phyloP scores from a whole-genome alignment of 2,329 filamentous ascomycete genomes.

The Colletotrichum neosansevieriae region DNA sequence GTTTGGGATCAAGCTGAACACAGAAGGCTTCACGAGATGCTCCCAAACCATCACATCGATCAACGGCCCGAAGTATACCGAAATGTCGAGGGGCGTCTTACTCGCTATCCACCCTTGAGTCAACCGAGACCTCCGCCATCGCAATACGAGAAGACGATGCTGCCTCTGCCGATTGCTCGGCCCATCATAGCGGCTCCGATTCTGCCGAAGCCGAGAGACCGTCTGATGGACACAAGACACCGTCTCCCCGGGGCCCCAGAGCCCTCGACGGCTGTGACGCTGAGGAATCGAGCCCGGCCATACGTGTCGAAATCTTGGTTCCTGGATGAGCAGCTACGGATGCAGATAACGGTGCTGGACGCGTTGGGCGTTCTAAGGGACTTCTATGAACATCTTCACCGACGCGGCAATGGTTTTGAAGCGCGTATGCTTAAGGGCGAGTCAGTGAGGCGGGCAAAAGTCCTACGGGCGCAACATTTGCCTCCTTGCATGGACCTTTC shows the following conservation, averaged over 20 bases:
- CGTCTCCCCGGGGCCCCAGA: background rate
- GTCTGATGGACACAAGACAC: background rate
- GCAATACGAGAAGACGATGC: background rate
- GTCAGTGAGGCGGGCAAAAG: no score
- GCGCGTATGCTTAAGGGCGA: no score
- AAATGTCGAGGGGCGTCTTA: background rate
- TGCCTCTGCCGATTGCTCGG: background rate
- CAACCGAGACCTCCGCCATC: background rate
- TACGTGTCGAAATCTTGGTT: no score
- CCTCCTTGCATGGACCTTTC: no score
- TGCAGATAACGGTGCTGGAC: no score
- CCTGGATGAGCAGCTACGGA: no score
- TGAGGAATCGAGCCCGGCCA: no score
- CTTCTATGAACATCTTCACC: no score
- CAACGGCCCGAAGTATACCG: background rate
- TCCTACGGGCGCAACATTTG: no score
- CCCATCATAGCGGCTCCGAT: background rate
- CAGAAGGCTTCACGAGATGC: conserved; percentile 9
- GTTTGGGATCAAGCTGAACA: conserved; percentile 34
- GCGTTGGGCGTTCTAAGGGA: no score
- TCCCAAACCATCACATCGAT: background rate
- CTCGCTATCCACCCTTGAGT: conserved; percentile 14
- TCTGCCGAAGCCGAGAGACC: background rate
- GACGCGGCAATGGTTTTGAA: no score
- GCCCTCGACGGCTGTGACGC: background rate